These are phyloP conservation scores for Cicer bijugum DNA, from an alignment of 306 rosid species.

Conservation along the genomic window DNA sequence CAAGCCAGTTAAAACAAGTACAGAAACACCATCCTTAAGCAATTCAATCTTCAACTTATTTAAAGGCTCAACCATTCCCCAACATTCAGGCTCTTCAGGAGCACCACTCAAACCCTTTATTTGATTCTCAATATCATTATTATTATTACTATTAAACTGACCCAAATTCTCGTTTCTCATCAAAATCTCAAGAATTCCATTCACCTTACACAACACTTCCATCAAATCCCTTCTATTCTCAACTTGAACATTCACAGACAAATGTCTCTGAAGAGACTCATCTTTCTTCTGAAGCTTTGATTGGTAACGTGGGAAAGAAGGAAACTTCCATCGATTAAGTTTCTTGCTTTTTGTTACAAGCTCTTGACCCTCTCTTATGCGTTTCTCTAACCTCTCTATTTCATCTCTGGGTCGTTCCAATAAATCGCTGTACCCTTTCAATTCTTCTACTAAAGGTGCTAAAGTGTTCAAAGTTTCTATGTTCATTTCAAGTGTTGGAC, in stretches of 20 bases:
- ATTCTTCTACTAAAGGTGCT: conserved; percentile 36
- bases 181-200: neutral
- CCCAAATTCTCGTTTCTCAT: neutral
- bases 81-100: conserved; percentile 45
- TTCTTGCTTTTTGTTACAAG: conserved; percentile 46
- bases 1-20: conserved; percentile 58
- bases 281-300: conserved; percentile 30
- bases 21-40: conserved; percentile 30
- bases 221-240: conserved; percentile 46
- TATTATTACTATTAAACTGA: neutral
- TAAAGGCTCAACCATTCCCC: conserved; percentile 54
- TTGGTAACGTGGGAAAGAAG: conserved; percentile 36
- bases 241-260: conserved; percentile 22
- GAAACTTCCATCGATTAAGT: conserved; percentile 26
- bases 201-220: conserved; percentile 1
- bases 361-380: conserved; percentile 38
- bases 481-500: conserved; percentile 10
- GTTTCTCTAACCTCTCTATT: conserved; percentile 16
- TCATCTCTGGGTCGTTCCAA: conserved; percentile 45
- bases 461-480: conserved; percentile 30
- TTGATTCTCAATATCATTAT: neutral
- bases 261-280: neutral
- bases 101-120: conserved; percentile 39
- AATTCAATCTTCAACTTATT: conserved; percentile 50
- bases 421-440: neutral